Conservation (phyloP, 108 stramenopile genomes). For the Nitzschia sp. region DNA sequence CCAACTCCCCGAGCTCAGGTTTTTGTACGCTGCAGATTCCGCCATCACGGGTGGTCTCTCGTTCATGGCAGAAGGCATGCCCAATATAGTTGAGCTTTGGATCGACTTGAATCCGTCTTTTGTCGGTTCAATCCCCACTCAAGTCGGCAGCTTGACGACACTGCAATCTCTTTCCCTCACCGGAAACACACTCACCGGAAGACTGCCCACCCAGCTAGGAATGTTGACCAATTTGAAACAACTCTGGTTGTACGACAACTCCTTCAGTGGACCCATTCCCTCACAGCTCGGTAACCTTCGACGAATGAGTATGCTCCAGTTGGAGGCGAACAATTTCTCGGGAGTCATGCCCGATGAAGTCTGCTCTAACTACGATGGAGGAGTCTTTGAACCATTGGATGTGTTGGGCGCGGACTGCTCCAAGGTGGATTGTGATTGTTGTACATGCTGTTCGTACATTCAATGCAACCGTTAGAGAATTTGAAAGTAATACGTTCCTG, state of each 20-base stretch:
- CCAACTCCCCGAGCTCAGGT: conserved; percentile 20
- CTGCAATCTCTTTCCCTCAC: conserved; percentile 25
- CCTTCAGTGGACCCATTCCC: conserved; percentile 55
- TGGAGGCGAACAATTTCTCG: conserved; percentile 34
- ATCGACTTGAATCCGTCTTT: conserved; percentile 27
- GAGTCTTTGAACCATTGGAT: conserved; percentile 18
- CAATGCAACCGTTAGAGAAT: no score
- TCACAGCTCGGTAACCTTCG: conserved; percentile 39
- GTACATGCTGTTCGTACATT: conserved; percentile 20
- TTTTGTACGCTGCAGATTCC: conserved; percentile 27
- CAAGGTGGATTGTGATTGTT: neutral
- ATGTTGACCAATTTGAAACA: conserved; percentile 40
- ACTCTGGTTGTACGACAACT: conserved; percentile 46
- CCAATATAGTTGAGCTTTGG: conserved; percentile 21
- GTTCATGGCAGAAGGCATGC: conserved; percentile 31
- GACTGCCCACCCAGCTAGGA: conserved; percentile 38
- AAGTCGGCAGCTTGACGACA: conserved; percentile 18
- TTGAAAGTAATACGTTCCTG: no score
- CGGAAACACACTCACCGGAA: conserved; percentile 23
- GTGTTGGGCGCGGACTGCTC: conserved; percentile 28
- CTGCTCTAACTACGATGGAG: conserved; percentile 5
- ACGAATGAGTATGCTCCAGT: conserved; percentile 34
- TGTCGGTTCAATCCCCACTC: conserved; percentile 19
- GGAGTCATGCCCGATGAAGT: conserved; percentile 32
- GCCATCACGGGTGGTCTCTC: conserved; percentile 28